Conservation (phyloP, 305 asterid species). For the Caryopteris hybrid region DNA sequence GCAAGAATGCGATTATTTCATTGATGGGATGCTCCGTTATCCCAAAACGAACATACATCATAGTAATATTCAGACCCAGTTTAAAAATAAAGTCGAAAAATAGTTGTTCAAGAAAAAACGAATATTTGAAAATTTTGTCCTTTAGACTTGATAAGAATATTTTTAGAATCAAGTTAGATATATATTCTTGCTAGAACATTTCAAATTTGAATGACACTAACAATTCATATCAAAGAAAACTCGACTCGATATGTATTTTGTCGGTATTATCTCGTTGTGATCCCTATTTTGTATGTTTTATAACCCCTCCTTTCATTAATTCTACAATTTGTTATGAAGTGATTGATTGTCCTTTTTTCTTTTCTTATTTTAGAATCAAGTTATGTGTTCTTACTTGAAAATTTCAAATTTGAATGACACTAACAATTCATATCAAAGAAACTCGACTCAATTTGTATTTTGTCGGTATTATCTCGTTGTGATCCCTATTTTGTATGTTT, state of each 20-base stretch:
- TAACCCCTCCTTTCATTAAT: neutral
- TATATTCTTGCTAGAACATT: neutral
- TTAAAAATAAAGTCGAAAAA: neutral
- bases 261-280: neutral
- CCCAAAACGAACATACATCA: too few species aligned
- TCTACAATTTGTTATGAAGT: slow-evolving; percentile 7
- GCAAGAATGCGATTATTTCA: neutral
- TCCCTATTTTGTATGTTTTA: neutral
- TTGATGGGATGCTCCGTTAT: neutral
- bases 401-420: neutral
- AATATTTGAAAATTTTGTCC: neutral
- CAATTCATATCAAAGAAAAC: too few species aligned
- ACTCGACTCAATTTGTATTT: slow-evolving; percentile 7
- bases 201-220: neutral
- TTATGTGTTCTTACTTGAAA: neutral
- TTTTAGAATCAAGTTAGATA: neutral
- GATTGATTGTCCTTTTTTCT: too few species aligned
- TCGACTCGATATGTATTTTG: slow-evolving; percentile 10
- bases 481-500: neutral
- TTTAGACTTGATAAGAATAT: neutral
- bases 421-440: too few species aligned
- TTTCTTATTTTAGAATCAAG: neutral
- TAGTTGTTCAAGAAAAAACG: neutral
- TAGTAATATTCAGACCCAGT: neutral
- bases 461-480: slow-evolving; percentile 4